A percentile compares a stretch with the other conserved stretches of the same genome.
Evolutionary conservation across 2,329 filamentous ascomycete species (phyloP).

Genomic region (Akanthomyces muscarius): DNA sequence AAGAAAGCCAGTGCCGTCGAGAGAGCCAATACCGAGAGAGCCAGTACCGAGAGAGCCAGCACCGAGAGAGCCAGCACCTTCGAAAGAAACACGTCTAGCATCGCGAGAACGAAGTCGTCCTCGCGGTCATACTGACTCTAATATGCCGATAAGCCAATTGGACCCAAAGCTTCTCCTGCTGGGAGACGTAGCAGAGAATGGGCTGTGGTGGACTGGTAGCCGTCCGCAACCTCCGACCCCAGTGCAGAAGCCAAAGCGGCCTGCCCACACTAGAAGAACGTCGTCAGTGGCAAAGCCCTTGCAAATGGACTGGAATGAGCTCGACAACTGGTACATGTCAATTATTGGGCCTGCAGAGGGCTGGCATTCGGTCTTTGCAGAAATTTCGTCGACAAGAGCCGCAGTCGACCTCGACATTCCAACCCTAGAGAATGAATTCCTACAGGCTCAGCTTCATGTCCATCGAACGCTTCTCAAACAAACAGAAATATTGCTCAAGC

Average conservation of each 20-base stretch:
- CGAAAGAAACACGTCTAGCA: slow-evolving; percentile 37
- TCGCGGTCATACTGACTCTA: slow-evolving; percentile 20
- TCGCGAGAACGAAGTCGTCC: slow-evolving; percentile 17
- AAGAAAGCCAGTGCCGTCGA: slow-evolving; percentile 26
- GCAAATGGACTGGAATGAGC: slow-evolving; percentile 69
- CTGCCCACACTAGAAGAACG: neutral
- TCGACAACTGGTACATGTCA: slow-evolving; percentile 70
- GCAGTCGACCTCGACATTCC: slow-evolving; percentile 34
- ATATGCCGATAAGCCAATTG: slow-evolving; percentile 46
- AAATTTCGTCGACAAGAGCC: slow-evolving; percentile 35
- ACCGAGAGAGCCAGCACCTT: slow-evolving; percentile 23
- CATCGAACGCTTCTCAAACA: slow-evolving; percentile 71
- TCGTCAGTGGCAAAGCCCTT: slow-evolving; percentile 43
- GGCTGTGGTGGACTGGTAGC: slow-evolving; percentile 74
- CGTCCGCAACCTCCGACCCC: neutral
- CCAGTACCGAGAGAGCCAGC: slow-evolving; percentile 14
- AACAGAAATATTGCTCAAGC: slow-evolving; percentile 73
- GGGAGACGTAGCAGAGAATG: slow-evolving; percentile 76
- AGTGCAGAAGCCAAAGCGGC: slow-evolving; percentile 9
- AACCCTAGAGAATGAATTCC: slow-evolving; percentile 44
- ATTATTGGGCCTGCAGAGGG: slow-evolving; percentile 63
- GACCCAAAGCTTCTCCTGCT: slow-evolving; percentile 72
- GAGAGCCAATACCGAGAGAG: slow-evolving; percentile 20
- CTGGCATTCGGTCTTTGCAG: slow-evolving; percentile 61
- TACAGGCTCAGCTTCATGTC: slow-evolving; percentile 62